Base-by-base conservation (phyloP, 345 rosid species). In the Erucastrum elatum region DNA sequence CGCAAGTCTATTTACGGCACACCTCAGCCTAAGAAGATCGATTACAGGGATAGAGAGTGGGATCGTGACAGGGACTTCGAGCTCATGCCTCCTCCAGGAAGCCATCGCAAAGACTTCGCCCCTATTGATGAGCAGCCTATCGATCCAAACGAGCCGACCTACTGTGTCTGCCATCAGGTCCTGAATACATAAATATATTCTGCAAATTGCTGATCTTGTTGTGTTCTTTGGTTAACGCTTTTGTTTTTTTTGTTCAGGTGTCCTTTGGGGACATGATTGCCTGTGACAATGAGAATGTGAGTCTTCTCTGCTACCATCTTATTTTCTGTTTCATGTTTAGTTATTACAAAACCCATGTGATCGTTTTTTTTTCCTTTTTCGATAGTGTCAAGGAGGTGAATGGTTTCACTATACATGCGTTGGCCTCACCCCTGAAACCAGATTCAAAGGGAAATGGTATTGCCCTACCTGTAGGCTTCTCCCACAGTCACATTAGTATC, bases 211-310 rank as follows among this genome's bases (percentile, higher is more conserved):
- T 71, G 39, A 64, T 64, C 16, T 34, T 70, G 13, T 60, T 74
- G 34, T 53, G 58, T 21, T 67, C 59, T 51, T 60, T 51, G 0
- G 53, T 15, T 74, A 53, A 74, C 71, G 41, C 74, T 72, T 44
- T 29, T 63, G 2, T 12, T 1, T 58, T 75, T 65, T 71, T 55
- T 8, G 7, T 76, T 83, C 84, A 95, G 97, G 98, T 93, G 69
- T 95, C 99, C 6, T 95, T 90, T 74, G 98, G 99, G 84, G 98
- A 95, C 85, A 95, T 95, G 99, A 93, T 95, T 78, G 98, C 99
- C 33, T 95, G 99, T 74, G 99, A 95, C 81, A 95, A 95, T 70
- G 98, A 93, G 87, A 91, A 89, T 49, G 99, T 93, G 79, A 91
- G 97, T 80, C 61, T 37, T 59, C 65, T 70, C 35, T 63, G 10